Conservation (phyloP, 257 asterid species). For the Coffea canephora region DNA sequence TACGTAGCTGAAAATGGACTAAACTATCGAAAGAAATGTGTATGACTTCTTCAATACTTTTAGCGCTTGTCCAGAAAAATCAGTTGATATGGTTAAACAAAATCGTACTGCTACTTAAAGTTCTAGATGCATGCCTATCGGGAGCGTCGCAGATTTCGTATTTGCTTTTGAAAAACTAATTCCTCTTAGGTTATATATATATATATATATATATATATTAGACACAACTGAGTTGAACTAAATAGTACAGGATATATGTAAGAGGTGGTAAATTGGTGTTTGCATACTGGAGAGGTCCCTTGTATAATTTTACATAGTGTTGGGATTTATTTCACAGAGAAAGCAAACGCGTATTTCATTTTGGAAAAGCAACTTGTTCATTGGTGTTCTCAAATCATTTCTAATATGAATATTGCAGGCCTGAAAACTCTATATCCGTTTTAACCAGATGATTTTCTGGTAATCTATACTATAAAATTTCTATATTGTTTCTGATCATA, state of each 20-base stretch:
- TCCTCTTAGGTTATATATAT: too few relatives aligned
- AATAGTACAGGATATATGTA: background rate
- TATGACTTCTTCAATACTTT: background rate
- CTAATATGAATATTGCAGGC: background rate
- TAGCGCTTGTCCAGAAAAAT: background rate
- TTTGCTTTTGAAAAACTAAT: background rate
- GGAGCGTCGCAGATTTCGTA: background rate
- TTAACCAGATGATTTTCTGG: background rate
- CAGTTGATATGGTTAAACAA: background rate
- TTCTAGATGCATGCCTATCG: background rate
- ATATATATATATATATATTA: too few relatives aligned
- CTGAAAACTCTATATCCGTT: background rate
- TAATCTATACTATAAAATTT: background rate
- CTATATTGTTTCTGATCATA: slow-evolving; percentile 30
- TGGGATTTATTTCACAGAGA: background rate
- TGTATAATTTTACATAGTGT: background rate
- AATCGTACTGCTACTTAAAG: background rate
- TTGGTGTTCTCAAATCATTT: background rate
- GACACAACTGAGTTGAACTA: background rate
- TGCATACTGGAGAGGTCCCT: background rate
- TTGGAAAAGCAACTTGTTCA: background rate
- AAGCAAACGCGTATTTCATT: background rate
- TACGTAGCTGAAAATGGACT: background rate
- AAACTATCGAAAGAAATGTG: background rate
- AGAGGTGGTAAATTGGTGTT: background rate